Percentiles rank a stretch among this genome's conserved stretches.
Evolutionary conservation across 257 asterid genomes (phyloP).

Genomic region (Solanum clarkiae): DNA sequence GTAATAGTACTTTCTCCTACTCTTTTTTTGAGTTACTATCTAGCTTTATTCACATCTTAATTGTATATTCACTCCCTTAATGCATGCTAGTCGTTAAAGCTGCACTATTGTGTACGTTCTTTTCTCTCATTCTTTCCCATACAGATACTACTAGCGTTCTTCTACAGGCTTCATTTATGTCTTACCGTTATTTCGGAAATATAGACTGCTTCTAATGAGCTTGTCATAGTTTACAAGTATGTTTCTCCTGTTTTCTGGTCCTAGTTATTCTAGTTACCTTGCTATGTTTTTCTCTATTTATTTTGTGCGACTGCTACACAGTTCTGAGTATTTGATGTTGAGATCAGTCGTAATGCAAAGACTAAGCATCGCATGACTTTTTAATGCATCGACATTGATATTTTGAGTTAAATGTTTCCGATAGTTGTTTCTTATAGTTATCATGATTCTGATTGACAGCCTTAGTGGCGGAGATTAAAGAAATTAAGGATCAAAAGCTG

Average conservation of each 20-base stretch:
- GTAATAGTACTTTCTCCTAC: not conserved
- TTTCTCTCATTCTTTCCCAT: not conserved
- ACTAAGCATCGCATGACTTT: not conserved
- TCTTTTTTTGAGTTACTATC: not conserved
- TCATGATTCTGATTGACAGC: not conserved
- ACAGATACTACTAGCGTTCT: not conserved
- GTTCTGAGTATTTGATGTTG: not conserved
- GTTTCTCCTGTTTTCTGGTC: not conserved
- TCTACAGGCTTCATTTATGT: not conserved
- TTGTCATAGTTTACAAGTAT: not conserved
- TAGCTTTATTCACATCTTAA: not conserved
- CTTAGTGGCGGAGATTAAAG: slow-evolving; percentile 10
- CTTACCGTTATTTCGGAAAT: not conserved
- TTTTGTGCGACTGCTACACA: not conserved
- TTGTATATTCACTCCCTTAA: not conserved
- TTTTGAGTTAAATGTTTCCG: not conserved
- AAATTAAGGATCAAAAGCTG: slow-evolving; percentile 13
- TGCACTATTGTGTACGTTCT: not conserved
- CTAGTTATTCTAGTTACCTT: not conserved
- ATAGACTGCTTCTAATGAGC: not conserved
- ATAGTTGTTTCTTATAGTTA: not conserved
- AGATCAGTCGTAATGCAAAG: not conserved
- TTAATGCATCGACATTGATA: not conserved
- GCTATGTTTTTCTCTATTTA: not conserved
- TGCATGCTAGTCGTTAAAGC: not conserved